phyloP scores from a whole-genome alignment of 176 grass and related monocot genomes.

The Cocos nucifera region DNA sequence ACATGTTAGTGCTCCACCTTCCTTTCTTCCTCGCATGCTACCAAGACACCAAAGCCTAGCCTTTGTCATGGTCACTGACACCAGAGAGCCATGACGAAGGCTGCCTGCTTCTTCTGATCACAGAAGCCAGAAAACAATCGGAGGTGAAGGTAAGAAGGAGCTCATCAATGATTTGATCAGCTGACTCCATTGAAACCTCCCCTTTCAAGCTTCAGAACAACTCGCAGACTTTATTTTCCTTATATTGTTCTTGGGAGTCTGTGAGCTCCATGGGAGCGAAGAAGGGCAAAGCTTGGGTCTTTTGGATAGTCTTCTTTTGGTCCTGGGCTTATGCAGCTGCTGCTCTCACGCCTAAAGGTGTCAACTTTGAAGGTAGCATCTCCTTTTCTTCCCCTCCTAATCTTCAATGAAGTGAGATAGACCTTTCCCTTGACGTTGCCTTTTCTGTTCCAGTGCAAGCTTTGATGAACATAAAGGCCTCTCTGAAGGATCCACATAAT shows the following conservation, averaged over 20 bases:
- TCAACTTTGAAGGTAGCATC: too few species aligned
- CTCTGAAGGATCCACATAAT: too few species aligned
- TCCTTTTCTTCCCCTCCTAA: too few species aligned
- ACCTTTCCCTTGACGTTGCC: too few species aligned
- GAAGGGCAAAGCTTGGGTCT: neutral
- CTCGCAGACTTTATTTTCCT: neutral
- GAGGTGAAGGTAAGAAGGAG: neutral
- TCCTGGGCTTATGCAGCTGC: too few species aligned
- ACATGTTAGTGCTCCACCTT: neutral
- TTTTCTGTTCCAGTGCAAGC: too few species aligned
- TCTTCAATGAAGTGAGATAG: too few species aligned
- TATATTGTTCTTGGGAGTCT: neutral
- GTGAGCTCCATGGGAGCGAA: slow-evolving; percentile 1
- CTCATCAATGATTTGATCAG: neutral
- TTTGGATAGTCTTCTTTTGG: too few species aligned
- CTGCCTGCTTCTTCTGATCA: neutral
- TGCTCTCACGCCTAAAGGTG: too few species aligned
- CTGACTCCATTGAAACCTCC: neutral
- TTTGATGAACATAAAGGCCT: too few species aligned
- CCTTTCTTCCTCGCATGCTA: neutral
- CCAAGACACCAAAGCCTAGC: neutral
- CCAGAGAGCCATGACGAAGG: slow-evolving; percentile 1
- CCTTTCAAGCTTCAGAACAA: neutral
- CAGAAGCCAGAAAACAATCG: neutral
- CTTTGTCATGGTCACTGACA: neutral